Percentiles rank a stretch among this genome's conserved stretches.
Evolutionary conservation across 805 yeast species (phyloP).

Genomic region (Saccharomyces eubayanus): DNA sequence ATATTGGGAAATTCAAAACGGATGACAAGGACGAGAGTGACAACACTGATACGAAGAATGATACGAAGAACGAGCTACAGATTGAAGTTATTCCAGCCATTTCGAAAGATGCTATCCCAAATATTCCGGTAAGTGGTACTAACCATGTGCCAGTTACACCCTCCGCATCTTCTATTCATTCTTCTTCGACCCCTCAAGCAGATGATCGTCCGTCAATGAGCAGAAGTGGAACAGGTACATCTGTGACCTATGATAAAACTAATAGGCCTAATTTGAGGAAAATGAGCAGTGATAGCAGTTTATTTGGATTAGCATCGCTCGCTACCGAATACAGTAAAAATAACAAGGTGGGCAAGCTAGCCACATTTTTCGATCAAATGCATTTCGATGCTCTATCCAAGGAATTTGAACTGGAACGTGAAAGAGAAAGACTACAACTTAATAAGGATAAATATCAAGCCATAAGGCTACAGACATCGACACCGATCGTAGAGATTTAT

Average conservation of each 20-base stretch:
- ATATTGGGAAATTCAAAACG: neutral
- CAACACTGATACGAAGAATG: neutral
- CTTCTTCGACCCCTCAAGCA: neutral
- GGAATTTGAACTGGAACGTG: conserved; percentile 85
- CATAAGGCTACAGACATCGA: conserved; percentile 60
- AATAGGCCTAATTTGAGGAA: neutral
- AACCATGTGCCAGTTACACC: neutral
- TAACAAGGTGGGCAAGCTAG: conserved; percentile 53
- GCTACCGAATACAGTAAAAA: conserved; percentile 1
- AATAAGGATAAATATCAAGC: conserved; percentile 56
- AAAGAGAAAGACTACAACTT: conserved; percentile 59
- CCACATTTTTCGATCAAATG: conserved; percentile 60
- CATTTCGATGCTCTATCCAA: conserved; percentile 72
- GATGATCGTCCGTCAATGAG: neutral
- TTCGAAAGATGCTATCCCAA: neutral
- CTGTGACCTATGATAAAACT: neutral
- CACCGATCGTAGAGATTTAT: conserved; percentile 86
- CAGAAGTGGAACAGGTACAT: neutral
- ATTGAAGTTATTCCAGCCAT: neutral
- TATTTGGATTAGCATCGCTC: neutral
- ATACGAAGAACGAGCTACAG: neutral
- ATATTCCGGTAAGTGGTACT: neutral
- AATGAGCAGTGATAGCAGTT: neutral
- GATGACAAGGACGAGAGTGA: neutral
- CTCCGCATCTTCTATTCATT: neutral